These are phyloP conservation scores for Schizophyllum commune DNA, from an alignment of 1,284 basidiomycete species.

Conservation along the genomic window DNA sequence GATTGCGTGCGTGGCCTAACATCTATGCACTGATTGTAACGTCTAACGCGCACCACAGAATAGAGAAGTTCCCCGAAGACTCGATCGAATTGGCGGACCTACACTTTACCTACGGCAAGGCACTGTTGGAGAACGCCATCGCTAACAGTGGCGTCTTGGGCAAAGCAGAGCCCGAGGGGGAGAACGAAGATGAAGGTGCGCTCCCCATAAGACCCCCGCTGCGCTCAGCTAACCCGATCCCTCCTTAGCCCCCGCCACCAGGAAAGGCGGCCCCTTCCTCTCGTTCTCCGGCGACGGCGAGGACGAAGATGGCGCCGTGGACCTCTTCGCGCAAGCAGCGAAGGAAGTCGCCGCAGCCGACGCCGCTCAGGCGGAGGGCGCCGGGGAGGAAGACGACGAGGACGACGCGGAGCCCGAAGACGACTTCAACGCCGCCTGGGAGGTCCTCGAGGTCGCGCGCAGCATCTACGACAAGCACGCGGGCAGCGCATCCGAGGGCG, in stretches of 20 bases:
- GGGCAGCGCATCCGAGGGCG: slow-evolving; percentile 32
- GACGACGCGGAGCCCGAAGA: slow-evolving; percentile 15
- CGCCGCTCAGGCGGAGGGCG: slow-evolving; percentile 29
- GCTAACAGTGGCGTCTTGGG: slow-evolving; percentile 76
- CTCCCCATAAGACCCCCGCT: neutral
- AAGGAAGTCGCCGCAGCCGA: slow-evolving; percentile 32
- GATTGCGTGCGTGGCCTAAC: slow-evolving; percentile 47
- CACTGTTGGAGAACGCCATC: slow-evolving; percentile 83
- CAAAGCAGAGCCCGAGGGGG: slow-evolving; percentile 63
- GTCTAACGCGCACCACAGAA: slow-evolving; percentile 40
- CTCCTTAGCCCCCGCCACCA: slow-evolving; percentile 8
- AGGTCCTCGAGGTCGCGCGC: slow-evolving; percentile 82
- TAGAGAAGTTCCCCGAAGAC: slow-evolving; percentile 63
- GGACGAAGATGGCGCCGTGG: slow-evolving; percentile 46
- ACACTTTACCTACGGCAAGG: slow-evolving; percentile 81
- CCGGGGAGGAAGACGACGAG: slow-evolving; percentile 30
- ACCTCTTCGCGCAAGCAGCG: slow-evolving; percentile 51
- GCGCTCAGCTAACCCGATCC: neutral
- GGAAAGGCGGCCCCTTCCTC: slow-evolving; percentile 46
- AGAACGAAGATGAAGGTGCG: slow-evolving; percentile 24
- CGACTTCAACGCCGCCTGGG: slow-evolving; percentile 76
- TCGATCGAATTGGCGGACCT: slow-evolving; percentile 75
- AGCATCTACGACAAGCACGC: slow-evolving; percentile 71
- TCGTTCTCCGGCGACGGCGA: slow-evolving; percentile 74
- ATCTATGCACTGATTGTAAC: slow-evolving; percentile 9